A percentile compares a stretch with the other conserved stretches of the same genome.
phyloP scores from a whole-genome alignment of 805 yeast genomes.

The Tetrapisispora iriomotensis region DNA sequence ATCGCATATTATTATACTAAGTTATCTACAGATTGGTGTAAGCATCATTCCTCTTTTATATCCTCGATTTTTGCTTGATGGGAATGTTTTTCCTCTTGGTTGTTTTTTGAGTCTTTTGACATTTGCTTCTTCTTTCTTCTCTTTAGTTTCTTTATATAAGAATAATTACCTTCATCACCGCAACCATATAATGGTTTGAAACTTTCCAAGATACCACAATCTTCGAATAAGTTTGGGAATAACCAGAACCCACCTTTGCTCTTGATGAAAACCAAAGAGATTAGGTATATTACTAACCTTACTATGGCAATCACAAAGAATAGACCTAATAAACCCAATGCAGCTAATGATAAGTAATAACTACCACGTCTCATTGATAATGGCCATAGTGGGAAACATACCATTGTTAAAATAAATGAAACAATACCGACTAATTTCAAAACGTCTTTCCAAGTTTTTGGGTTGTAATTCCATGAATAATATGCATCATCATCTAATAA shows the following conservation, averaged over 20 bases:
- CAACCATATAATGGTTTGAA: slow-evolving; percentile 84
- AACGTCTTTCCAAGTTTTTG: slow-evolving; percentile 43
- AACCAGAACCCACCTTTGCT: slow-evolving; percentile 82
- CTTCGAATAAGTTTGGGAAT: slow-evolving; percentile 92
- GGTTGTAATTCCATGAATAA: slow-evolving; percentile 73
- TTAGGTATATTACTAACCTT: slow-evolving; percentile 56
- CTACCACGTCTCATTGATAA: slow-evolving; percentile 77
- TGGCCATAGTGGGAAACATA: slow-evolving; percentile 94
- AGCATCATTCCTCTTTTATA: background rate
- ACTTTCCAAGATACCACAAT: slow-evolving; percentile 87
- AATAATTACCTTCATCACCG: slow-evolving; percentile 40
- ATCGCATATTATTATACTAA: background rate
- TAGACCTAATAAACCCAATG: slow-evolving; percentile 60
- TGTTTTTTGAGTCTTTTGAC: slow-evolving; percentile 10
- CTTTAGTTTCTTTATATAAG: slow-evolving; percentile 25
- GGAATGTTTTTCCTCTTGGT: background rate
- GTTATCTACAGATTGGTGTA: background rate
- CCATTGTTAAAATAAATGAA: slow-evolving; percentile 57
- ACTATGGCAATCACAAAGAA: slow-evolving; percentile 74
- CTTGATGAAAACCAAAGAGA: slow-evolving; percentile 22
- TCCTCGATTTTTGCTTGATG: background rate
- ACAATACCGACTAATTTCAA: slow-evolving; percentile 33
- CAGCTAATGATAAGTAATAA: slow-evolving; percentile 77
- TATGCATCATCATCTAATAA: slow-evolving; percentile 56
- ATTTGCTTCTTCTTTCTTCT: slow-evolving; percentile 23